These are phyloP conservation scores for Gamarada debralockiae DNA, from an alignment of 495 filamentous ascomycete species.

Conservation along the genomic window DNA sequence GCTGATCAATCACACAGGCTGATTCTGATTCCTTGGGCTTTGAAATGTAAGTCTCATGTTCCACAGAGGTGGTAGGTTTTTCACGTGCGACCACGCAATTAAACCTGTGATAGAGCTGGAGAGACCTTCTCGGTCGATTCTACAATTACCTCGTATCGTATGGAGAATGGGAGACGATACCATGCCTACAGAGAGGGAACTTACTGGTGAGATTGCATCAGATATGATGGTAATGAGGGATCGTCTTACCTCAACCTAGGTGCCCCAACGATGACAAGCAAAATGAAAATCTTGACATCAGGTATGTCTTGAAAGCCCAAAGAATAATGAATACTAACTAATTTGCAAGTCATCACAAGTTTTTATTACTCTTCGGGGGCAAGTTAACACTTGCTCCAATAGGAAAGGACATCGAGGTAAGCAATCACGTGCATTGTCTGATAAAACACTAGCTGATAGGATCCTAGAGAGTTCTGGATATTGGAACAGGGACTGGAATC, in stretches of 20 bases:
- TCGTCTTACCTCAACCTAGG: conserved; percentile 5
- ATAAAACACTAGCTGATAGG: not conserved
- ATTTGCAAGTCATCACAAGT: conserved; percentile 31
- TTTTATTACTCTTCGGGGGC: conserved; percentile 28
- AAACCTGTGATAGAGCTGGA: not conserved
- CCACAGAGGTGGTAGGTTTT: not conserved
- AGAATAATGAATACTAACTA: not conserved
- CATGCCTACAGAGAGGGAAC: conserved; percentile 22
- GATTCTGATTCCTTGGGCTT: not conserved
- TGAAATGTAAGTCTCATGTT: not conserved
- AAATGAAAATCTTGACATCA: conserved; percentile 21
- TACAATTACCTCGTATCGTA: conserved; percentile 16
- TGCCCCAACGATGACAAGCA: conserved; percentile 20
- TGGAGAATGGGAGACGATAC: conserved; percentile 22
- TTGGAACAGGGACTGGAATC: too few relatives aligned
- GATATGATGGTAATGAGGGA: not conserved
- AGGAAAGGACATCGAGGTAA: conserved; percentile 11
- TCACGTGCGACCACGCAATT: too few relatives aligned
- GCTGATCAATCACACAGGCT: not conserved
- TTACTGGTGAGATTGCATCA: conserved; percentile 15
- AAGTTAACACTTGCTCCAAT: conserved; percentile 32
- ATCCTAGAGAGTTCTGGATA: conserved; percentile 15
- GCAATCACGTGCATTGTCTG: not conserved
- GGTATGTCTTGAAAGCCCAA: conserved; percentile 3
- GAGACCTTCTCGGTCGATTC: conserved; percentile 18